Evolutionary conservation across 495 filamentous ascomycete species (phyloP).

Genomic region (Penicillium verhagenii): DNA sequence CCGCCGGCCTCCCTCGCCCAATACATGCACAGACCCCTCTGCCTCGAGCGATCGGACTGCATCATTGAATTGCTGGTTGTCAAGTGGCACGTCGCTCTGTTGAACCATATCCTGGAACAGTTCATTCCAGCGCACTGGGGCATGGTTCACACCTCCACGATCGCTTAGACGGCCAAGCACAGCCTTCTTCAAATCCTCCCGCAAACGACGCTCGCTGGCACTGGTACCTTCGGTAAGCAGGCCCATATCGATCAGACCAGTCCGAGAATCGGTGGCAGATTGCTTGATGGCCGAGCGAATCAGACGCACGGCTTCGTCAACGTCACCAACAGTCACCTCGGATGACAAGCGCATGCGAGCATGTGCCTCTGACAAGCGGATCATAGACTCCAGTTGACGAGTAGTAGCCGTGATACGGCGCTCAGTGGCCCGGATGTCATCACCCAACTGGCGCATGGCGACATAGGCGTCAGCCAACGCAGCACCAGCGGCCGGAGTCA

Average conservation of each 20-base stretch:
- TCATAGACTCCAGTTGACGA: constrained; percentile 94
- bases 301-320: constrained; percentile 85
- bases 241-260: constrained; percentile 95
- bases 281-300: constrained; percentile 96
- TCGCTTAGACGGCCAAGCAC: constrained; percentile 75
- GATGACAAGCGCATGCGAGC: constrained; percentile 89
- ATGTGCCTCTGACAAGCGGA: constrained; percentile 92
- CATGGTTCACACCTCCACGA: constrained; percentile 55
- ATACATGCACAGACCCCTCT: constrained; percentile 78
- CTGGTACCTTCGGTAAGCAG: constrained; percentile 89
- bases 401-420: constrained; percentile 98
- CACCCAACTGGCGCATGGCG: constrained; percentile 91
- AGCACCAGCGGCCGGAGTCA: constrained; percentile 72
- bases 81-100: constrained; percentile 68
- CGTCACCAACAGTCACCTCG: constrained; percentile 76
- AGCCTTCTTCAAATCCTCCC: constrained; percentile 80
- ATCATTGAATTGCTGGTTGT: constrained; percentile 76
- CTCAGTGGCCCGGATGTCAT: constrained; percentile 89
- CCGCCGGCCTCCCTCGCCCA: constrained; percentile 81
- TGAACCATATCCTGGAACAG: constrained; percentile 72
- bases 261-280: constrained; percentile 85
- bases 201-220: constrained; percentile 74
- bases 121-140: constrained; percentile 75
- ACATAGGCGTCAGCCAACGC: constrained; percentile 87
- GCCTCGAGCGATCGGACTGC: constrained; percentile 75